These are phyloP conservation scores for Fusarium aywerte DNA, from an alignment of 2,329 filamentous ascomycete species.

Conservation along the genomic window DNA sequence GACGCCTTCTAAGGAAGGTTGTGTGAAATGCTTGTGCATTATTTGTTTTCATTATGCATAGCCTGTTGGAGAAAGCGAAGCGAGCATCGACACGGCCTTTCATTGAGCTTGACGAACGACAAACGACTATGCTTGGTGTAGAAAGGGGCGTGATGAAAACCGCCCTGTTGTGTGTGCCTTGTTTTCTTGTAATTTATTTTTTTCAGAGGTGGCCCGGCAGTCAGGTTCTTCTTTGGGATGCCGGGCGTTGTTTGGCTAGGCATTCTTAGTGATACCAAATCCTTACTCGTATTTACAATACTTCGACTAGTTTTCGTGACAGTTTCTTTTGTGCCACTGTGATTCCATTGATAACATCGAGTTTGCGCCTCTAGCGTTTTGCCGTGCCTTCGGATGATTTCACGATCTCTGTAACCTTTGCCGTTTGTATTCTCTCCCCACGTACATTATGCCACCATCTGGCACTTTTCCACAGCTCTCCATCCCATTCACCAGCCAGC, in stretches of 20 bases:
- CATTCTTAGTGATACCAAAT: constrained; percentile 52
- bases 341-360: not conserved
- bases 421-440: constrained; percentile 38
- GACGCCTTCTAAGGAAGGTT: constrained; percentile 71
- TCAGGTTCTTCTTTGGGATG: constrained; percentile 28
- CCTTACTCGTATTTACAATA: constrained; percentile 41
- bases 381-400: not conserved
- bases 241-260: constrained; percentile 45
- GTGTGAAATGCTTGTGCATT: not conserved
- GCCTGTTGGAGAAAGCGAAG: constrained; percentile 23
- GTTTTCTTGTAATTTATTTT: constrained; percentile 24
- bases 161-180: constrained; percentile 36
- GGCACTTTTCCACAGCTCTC: constrained; percentile 50
- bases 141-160: constrained; percentile 44
- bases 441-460: constrained; percentile 48
- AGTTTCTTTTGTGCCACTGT: constrained; percentile 39
- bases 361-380: not conserved
- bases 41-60: constrained; percentile 21
- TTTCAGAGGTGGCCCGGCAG: constrained; percentile 31
- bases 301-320: constrained; percentile 22
- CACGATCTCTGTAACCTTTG: constrained; percentile 1
- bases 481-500: constrained; percentile 51
- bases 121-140: constrained; percentile 38
- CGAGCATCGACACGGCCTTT: constrained; percentile 35
- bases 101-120: constrained; percentile 16